Evolutionary conservation across 352 stramenopile species (phyloP).

Genomic region (Proteromonas lacertae): DNA sequence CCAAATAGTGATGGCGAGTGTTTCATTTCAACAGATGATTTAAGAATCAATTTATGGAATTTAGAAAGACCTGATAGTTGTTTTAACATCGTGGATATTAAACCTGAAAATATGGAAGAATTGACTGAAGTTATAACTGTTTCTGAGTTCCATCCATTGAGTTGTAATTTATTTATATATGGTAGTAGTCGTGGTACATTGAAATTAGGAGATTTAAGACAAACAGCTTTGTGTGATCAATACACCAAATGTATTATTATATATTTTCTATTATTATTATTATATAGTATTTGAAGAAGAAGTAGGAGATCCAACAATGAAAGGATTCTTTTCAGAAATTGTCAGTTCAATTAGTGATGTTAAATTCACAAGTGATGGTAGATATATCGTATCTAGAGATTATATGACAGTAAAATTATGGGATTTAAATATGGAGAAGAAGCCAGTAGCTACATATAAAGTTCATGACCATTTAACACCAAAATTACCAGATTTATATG

Average conservation of each 20-base stretch:
- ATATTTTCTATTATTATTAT: conserved; percentile 1
- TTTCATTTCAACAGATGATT: conserved; percentile 71
- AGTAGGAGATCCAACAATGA: conserved; percentile 24
- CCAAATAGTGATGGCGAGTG: conserved; percentile 67
- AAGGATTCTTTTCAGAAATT: conserved; percentile 76
- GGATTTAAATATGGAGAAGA: conserved; percentile 66
- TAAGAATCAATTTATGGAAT: conserved; percentile 77
- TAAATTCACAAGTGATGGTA: conserved; percentile 33
- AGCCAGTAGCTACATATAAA: conserved; percentile 56
- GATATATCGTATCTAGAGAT: conserved; percentile 66
- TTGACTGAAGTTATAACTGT: conserved; percentile 76
- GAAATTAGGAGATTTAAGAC: conserved; percentile 57
- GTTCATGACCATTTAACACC: conserved; percentile 42
- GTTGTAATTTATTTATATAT: conserved; percentile 76
- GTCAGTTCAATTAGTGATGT: conserved; percentile 70
- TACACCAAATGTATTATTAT: conserved; percentile 12
- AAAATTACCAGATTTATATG: conserved; percentile 49
- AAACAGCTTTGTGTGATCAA: conserved; percentile 37
- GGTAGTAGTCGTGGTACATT: conserved; percentile 52
- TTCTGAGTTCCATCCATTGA: conserved; percentile 53
- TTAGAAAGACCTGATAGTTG: conserved; percentile 42
- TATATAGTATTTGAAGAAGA: neutral
- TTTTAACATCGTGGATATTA: conserved; percentile 77
- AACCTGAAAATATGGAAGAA: conserved; percentile 77
- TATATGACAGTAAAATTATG: conserved; percentile 78